These are phyloP conservation scores for Actinomucor elegans DNA, from an alignment of 371 early-diverging fungal genomes.

Conservation along the genomic window DNA sequence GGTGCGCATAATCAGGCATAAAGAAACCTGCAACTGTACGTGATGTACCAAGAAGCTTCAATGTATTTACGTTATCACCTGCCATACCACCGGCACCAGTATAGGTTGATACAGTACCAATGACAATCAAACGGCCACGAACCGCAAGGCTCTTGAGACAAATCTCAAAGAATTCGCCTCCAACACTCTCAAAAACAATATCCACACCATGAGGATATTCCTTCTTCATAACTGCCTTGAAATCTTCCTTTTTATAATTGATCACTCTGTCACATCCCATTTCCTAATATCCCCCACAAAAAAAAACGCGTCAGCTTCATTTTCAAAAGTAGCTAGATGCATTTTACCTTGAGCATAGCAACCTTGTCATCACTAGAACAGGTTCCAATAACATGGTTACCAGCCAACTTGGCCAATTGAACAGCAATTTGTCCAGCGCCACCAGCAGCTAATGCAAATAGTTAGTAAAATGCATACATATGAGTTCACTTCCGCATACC, in stretches of 20 bases:
- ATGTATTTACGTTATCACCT: conserved; percentile 48
- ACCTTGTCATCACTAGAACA: conserved; percentile 50
- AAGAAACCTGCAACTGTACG: conserved; percentile 63
- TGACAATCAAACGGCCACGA: conserved; percentile 60
- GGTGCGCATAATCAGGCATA: conserved; percentile 33
- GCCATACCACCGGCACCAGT: conserved; percentile 32
- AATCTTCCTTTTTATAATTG: conserved; percentile 52
- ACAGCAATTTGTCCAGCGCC: conserved; percentile 55
- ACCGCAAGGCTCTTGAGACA: conserved; percentile 49
- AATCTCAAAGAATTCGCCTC: conserved; percentile 55
- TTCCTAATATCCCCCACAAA: not conserved
- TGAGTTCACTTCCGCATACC: no score
- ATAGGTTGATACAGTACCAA: conserved; percentile 57
- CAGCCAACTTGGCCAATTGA: conserved; percentile 50
- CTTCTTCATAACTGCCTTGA: conserved; percentile 50
- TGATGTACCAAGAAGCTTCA: conserved; percentile 50
- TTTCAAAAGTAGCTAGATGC: no score
- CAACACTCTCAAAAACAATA: conserved; percentile 63
- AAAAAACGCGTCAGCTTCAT: not conserved
- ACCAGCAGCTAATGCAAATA: conserved; percentile 35
- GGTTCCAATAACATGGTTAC: conserved; percentile 55
- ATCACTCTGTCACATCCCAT: conserved; percentile 50
- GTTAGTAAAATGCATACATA: not conserved
- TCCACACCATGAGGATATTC: conserved; percentile 61
- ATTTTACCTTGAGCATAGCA: conserved; percentile 38